These are phyloP conservation scores for Aspergillus ochraceoroseus DNA, from an alignment of 2,329 filamentous ascomycete genomes.

Conservation along the genomic window DNA sequence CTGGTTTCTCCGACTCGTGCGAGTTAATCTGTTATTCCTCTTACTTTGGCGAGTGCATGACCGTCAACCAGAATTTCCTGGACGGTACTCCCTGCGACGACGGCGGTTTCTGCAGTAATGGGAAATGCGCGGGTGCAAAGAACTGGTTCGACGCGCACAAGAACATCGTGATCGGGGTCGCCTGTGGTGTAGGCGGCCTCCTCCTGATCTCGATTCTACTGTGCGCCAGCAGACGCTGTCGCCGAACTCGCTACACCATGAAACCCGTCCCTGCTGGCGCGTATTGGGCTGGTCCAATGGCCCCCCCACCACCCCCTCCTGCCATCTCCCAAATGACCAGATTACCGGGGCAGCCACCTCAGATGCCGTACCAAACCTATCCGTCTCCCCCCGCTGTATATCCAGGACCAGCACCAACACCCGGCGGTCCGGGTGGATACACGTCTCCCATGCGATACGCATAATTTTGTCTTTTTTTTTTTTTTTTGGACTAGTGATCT, in stretches of 20 bases:
- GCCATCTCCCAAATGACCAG: constrained; percentile 25
- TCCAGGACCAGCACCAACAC: constrained; percentile 11
- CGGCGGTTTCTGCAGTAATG: constrained; percentile 73
- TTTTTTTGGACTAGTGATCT: neutral
- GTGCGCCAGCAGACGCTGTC: constrained; percentile 60
- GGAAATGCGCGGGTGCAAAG: constrained; percentile 68
- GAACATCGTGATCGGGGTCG: constrained; percentile 75
- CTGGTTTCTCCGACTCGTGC: constrained; percentile 58
- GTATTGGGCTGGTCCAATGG: constrained; percentile 16
- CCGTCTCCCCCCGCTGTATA: constrained; percentile 22
- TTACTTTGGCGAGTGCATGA: constrained; percentile 61
- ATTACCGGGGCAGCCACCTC: constrained; percentile 6
- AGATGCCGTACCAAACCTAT: constrained; percentile 23
- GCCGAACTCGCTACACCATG: constrained; percentile 37
- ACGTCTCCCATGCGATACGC: constrained; percentile 23
- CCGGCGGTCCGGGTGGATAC: constrained; percentile 11
- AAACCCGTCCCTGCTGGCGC: constrained; percentile 18
- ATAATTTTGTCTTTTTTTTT: constrained; percentile 11
- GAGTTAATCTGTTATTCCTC: constrained; percentile 70
- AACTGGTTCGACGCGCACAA: constrained; percentile 75
- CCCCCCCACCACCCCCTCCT: constrained; percentile 18
- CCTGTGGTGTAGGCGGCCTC: constrained; percentile 65
- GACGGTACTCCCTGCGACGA: constrained; percentile 83
- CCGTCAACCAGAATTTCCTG: constrained; percentile 81
- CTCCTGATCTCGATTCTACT: constrained; percentile 63